Base-by-base conservation (phyloP, 2,329 filamentous ascomycete species). In the Hypoxylon sp. region DNA sequence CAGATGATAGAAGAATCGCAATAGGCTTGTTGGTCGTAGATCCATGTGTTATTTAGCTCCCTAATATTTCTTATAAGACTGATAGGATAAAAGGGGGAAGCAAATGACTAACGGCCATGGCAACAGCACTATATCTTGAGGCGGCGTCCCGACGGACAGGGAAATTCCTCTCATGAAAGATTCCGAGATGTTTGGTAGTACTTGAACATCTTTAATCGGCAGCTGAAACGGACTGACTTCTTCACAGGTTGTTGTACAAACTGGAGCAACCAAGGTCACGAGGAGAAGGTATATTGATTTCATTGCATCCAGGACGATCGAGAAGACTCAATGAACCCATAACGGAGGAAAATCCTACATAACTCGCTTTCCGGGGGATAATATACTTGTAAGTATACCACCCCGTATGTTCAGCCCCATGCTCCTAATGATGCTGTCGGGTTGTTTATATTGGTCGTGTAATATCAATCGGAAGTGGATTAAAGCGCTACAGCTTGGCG, bases 21-120 rank as follows among this genome's bases (percentile, higher is more conserved):
- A 49, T 67, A 69, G 10, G 68, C 51, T 4, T 76, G 58, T 1
- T 69, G 43, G 52, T 75, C 70, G 62, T 77, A 77, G 26, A 77
- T 70, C 65, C 70, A 77, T 1, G 75, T 77, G 6, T 77, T 77
- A 24, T 77, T 78, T 15, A 78, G 55, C 10, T 78, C 75, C 1
- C 76, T 78, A 52, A 1, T 1, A 1, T 24, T 4, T 4, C 10
- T 13, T 50, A 5, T 69, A 30, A 28, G 10, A 43, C 30, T 37
- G 59, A 39, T 28, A 37, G 49, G 8, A 19, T 22, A 37, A 22
- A 19, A 26, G 11, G 19, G 15, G 4, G n/a, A 34, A 47, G 32
- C 6, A n/a, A 17, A 34, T 41, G 24, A 68, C 60, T 52, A 7
- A 64, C 57, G 63, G 54, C 57, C 59, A 68, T 2, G 59, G 56